These are phyloP conservation scores for Penicillium robsamsonii DNA, from an alignment of 495 filamentous ascomycete species.

Conservation along the genomic window DNA sequence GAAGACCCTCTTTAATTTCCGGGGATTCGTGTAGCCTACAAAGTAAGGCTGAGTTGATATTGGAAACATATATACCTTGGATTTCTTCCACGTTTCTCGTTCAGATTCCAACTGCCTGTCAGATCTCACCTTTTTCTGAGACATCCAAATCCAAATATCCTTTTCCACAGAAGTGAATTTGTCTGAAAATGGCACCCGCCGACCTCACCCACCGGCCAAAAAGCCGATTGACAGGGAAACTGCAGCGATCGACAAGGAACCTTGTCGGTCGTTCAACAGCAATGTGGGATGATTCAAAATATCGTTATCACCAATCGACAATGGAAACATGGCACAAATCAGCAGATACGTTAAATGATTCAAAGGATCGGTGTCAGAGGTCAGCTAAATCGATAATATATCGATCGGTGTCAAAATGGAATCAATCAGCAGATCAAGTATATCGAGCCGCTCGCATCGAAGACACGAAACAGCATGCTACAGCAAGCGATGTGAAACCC, in stretches of 20 bases:
- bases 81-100: neutral
- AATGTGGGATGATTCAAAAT: constrained; percentile 3
- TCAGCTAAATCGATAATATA: neutral
- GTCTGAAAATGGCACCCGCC: constrained; percentile 2
- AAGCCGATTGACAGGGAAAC: neutral
- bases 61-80: neutral
- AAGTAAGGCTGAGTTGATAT: neutral
- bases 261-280: constrained; percentile 2
- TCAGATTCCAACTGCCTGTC: neutral
- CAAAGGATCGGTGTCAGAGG: constrained; percentile 5
- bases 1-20: neutral
- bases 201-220: neutral
- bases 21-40: neutral
- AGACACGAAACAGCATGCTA: neutral
- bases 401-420: constrained; percentile 5
- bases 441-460: constrained; percentile 3
- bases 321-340: constrained; percentile 8
- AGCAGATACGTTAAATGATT: neutral
- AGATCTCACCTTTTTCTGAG: neutral
- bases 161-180: neutral
- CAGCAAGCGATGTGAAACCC: neutral
- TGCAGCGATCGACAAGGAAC: constrained; percentile 3
- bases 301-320: constrained; percentile 1
- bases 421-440: constrained; percentile 5
- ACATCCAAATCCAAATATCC: neutral